A percentile compares a stretch with the other conserved stretches of the same genome.
These are phyloP conservation scores for Lentinula boryana DNA, from an alignment of 768 basidiomycete genomes.

Conservation along the genomic window DNA sequence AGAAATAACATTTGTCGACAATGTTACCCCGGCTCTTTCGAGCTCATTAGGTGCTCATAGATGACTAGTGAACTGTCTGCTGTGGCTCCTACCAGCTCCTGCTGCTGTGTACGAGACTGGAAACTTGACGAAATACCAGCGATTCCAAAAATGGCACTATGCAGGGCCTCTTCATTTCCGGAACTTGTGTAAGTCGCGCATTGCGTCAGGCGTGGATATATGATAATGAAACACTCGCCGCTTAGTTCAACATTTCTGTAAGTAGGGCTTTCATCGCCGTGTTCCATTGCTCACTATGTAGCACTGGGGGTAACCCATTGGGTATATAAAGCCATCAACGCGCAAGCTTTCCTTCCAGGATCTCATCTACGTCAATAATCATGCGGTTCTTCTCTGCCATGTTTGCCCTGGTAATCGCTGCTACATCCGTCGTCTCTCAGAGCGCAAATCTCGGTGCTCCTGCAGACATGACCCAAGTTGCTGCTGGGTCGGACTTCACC, in stretches of 20 bases:
- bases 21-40: too few species aligned
- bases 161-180: neutral
- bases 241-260: neutral
- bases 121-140: too few species aligned
- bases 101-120: too few species aligned
- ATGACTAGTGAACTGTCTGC: too few species aligned
- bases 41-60: too few species aligned
- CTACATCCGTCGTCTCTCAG: constrained; percentile 31
- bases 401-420: neutral
- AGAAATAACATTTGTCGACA: too few species aligned
- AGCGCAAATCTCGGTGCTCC: constrained; percentile 34
- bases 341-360: neutral
- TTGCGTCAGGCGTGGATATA: neutral
- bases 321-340: neutral
- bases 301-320: neutral
- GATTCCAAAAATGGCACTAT: too few species aligned
- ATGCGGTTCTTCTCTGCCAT: neutral
- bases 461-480: constrained; percentile 23
- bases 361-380: neutral
- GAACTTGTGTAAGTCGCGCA: neutral
- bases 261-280: neutral
- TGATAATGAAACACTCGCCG: neutral
- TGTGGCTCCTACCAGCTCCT: too few species aligned
- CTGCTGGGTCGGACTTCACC: constrained; percentile 29
- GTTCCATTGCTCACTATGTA: neutral